phyloP scores from a whole-genome alignment of 1,139 yeast genomes.

The Debaryomycetaceae sp. region DNA sequence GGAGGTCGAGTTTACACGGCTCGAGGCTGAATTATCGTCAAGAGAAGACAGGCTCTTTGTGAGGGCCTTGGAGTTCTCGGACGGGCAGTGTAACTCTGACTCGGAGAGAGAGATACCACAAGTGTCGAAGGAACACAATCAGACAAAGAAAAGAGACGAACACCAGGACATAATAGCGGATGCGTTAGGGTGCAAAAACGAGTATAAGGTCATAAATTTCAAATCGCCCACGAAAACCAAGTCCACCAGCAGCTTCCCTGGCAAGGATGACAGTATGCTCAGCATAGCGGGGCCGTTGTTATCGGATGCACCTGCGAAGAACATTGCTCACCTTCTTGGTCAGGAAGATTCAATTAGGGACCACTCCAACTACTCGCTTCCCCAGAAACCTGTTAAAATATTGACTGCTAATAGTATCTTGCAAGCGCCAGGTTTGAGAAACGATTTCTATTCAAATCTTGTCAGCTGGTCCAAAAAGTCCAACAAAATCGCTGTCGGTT shows the following conservation, averaged over 20 bases:
- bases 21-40: slow-evolving; percentile 4
- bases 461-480: slow-evolving; percentile 67
- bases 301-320: slow-evolving; percentile 12
- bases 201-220: slow-evolving; percentile 32
- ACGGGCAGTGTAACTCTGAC: background rate
- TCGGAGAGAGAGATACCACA: background rate
- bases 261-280: slow-evolving; percentile 2
- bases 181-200: slow-evolving; percentile 43
- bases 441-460: slow-evolving; percentile 78
- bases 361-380: background rate
- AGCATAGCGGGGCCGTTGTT: slow-evolving; percentile 14
- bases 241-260: slow-evolving; percentile 1
- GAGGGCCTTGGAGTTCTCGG: slow-evolving; percentile 4
- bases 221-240: slow-evolving; percentile 13
- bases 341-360: slow-evolving; percentile 5
- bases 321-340: slow-evolving; percentile 9
- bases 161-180: slow-evolving; percentile 34
- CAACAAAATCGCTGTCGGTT: slow-evolving; percentile 64
- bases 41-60: slow-evolving; percentile 11
- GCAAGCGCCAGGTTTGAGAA: slow-evolving; percentile 73
- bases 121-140: background rate
- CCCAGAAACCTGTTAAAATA: slow-evolving; percentile 2
- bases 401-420: slow-evolving; percentile 21
- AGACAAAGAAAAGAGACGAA: background rate
- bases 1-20: background rate